A percentile compares a stretch with the other conserved stretches of the same genome.
phyloP scores from a whole-genome alignment of 2,329 filamentous ascomycete genomes.

The Aureobasidium mangrovei region DNA sequence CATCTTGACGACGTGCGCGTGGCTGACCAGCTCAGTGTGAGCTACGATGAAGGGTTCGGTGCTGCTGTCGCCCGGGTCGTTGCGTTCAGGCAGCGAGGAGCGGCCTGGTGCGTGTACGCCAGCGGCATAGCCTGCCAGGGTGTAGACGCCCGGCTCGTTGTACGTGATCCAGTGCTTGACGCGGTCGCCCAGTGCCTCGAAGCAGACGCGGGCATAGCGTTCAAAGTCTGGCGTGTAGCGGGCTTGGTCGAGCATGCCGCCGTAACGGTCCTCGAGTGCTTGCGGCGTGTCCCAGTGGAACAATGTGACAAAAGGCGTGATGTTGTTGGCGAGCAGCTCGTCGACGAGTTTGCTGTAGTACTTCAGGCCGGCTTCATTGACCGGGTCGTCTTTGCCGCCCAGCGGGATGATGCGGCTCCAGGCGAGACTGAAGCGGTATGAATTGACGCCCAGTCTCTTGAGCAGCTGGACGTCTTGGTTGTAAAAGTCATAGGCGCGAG shows the following conservation, averaged over 20 bases:
- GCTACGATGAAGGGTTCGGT: conserved; percentile 27
- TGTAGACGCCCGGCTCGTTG: conserved; percentile 29
- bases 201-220: conserved; percentile 33
- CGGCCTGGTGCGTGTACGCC: conserved; percentile 6
- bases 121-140: neutral
- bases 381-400: conserved; percentile 64
- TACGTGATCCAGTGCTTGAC: conserved; percentile 36
- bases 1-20: neutral
- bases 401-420: conserved; percentile 78
- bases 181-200: conserved; percentile 30
- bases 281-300: conserved; percentile 58
- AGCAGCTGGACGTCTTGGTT: conserved; percentile 35
- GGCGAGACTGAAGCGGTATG: conserved; percentile 75
- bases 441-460: conserved; percentile 19
- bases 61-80: conserved; percentile 21
- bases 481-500: conserved; percentile 40
- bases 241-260: conserved; percentile 28
- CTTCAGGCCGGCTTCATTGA: conserved; percentile 69
- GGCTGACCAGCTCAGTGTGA: conserved; percentile 23
- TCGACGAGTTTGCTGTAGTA: conserved; percentile 75
- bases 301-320: conserved; percentile 72
- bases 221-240: conserved; percentile 25
- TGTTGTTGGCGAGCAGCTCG: conserved; percentile 65
- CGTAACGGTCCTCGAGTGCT: conserved; percentile 33
- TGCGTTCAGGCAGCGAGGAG: neutral